Base-by-base conservation (phyloP, 495 filamentous ascomycete species). In the Lophiostoma macrostomum region DNA sequence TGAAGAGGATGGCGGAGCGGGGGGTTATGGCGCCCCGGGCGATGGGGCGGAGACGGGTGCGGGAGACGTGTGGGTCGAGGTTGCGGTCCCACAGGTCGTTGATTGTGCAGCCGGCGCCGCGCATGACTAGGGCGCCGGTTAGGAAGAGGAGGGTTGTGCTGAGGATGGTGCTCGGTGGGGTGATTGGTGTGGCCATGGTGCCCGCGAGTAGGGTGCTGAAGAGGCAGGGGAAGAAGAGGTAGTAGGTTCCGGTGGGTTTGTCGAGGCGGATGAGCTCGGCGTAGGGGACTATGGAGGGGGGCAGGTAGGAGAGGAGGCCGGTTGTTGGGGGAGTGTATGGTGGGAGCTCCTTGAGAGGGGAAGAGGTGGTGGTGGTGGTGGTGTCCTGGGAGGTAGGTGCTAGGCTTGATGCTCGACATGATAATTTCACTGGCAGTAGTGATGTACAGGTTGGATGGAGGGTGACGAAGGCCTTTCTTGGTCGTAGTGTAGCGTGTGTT, bases 61-160 rank as follows among this genome's bases (percentile, higher is more conserved):
- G 83, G 27, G 81, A 72, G n/a, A 98, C 93, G 64, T 90, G 81
- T 18, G 86, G 87, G 69, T 98, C 93, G 14, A 98, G 80, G 63
- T 95, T 86, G 57, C 88, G 83, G 71, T 97, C 93, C 91, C 89
- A 96, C 36, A 97, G 79, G 67, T 98, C 93, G 70, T 98, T 97
- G 73, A 98, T 93, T 27, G 93, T 85, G 71, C 93, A 98, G 13
- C 93, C 93, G n/a, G 93, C 93, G 24, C 93, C 90, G 44, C 93
- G 88, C 93, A 98, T 97, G 63, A 96, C 84, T 51, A 96, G 65
- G 1, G 93, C 91, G 32, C 93, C 93, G 7, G 79, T 71, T 66
- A 93, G 83, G 75, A 98, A 98, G 46, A 96, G 82, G 1, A 81
- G 70, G 1, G 77, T 76, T 1, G 87, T 94, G 37, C 75, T 69